Percentiles rank a stretch among this genome's conserved stretches.
These are phyloP conservation scores for Daldinia bambusicola DNA, from an alignment of 495 filamentous ascomycete genomes.

Conservation along the genomic window DNA sequence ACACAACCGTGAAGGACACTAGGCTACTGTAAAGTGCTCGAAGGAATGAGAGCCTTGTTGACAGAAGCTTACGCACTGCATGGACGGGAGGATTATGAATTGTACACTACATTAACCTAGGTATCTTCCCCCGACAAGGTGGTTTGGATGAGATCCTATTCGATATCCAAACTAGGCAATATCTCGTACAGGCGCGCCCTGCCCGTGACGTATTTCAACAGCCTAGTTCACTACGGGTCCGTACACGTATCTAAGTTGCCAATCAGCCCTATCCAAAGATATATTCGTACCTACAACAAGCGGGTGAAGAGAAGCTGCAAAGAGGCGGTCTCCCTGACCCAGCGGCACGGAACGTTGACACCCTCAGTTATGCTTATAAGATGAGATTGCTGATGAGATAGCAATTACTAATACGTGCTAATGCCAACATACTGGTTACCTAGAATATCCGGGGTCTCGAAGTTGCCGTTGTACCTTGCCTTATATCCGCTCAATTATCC, in stretches of 20 bases:
- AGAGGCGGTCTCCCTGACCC: slow-evolving; percentile 5
- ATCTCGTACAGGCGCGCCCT: slow-evolving; percentile 5
- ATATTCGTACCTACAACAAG: not conserved
- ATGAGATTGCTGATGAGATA: not conserved
- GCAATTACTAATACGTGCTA: not conserved
- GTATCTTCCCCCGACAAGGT: not conserved
- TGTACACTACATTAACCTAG: too few relatives aligned
- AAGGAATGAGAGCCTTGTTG: slow-evolving; percentile 28
- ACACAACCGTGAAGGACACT: slow-evolving; percentile 6
- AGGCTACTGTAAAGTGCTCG: not conserved
- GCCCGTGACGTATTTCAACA: slow-evolving; percentile 3
- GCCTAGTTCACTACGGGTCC: not conserved
- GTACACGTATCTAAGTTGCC: not conserved
- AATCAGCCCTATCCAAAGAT: not conserved
- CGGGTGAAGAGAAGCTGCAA: not conserved
- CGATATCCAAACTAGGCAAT: slow-evolving; percentile 7
- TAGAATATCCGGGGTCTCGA: not conserved
- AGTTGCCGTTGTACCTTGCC: not conserved
- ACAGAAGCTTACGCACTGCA: slow-evolving; percentile 22
- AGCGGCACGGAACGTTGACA: not conserved
- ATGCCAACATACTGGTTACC: too few relatives aligned
- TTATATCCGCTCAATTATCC: slow-evolving; percentile 3
- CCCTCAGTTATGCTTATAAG: not conserved
- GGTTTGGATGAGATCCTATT: not conserved
- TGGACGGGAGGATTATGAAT: too few relatives aligned